Conservation (phyloP, 2,329 filamentous ascomycete genomes). For the Ceratocystis destructans region DNA sequence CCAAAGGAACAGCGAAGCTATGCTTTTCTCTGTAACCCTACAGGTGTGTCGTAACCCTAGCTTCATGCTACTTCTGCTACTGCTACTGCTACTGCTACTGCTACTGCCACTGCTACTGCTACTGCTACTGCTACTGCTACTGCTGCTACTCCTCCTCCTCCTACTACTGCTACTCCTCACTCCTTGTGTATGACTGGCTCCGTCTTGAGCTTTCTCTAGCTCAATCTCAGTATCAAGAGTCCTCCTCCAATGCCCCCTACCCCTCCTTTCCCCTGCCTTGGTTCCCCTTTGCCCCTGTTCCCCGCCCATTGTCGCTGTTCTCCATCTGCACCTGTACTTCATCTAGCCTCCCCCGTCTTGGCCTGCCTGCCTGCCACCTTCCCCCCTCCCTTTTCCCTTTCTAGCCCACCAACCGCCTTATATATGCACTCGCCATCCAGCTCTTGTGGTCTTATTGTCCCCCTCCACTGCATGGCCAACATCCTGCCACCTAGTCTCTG, state of each 20-base stretch:
- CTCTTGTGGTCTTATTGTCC: neutral
- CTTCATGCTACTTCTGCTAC: neutral
- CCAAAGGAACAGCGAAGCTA: neutral
- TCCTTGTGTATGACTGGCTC: neutral
- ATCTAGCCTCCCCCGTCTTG: neutral
- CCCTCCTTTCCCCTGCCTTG: neutral
- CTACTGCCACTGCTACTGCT: no score
- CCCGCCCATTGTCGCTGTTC: neutral
- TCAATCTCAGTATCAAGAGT: neutral
- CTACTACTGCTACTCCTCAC: neutral
- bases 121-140: no score
- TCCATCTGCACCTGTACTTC: neutral
- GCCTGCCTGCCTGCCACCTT: neutral
- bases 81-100: no score
- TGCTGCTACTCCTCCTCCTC: no score
- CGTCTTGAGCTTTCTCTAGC: neutral
- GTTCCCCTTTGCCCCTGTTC: neutral
- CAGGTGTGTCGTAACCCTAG: fast-evolving
- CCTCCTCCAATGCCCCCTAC: neutral
- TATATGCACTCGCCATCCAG: neutral
- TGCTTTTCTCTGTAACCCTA: neutral
- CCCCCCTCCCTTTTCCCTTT: neutral
- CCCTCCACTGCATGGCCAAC: neutral
- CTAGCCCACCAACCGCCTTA: neutral
- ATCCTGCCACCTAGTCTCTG: no score